Evolutionary conservation across 345 rosid genomes (phyloP).

Genomic region (Microcos paniculata): DNA sequence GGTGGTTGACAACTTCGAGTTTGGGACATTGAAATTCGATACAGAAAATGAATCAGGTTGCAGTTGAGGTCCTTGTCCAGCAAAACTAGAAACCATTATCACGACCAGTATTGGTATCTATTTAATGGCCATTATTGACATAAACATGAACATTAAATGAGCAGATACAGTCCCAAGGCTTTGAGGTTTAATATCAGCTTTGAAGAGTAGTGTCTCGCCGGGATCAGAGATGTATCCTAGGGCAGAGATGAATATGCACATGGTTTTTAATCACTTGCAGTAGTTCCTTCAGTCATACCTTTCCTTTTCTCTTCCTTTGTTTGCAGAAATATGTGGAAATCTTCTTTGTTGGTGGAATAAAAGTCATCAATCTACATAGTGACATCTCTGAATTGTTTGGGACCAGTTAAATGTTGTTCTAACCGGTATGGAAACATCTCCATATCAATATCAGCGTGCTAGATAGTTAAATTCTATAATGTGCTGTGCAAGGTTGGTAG

Average conservation of each 20-base stretch:
- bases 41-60: background rate
- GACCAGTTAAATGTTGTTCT: too few species aligned
- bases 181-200: background rate
- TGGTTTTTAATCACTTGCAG: background rate
- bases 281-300: background rate
- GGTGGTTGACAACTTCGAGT: background rate
- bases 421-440: too few species aligned
- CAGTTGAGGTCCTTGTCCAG: background rate
- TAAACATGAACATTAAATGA: background rate
- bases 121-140: background rate
- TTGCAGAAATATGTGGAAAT: too few species aligned
- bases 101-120: background rate
- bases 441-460: too few species aligned
- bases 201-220: background rate
- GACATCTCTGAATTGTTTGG: too few species aligned
- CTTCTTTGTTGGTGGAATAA: too few species aligned
- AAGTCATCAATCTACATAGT: too few species aligned
- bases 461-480: background rate
- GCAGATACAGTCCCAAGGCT: background rate
- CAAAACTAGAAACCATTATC: background rate
- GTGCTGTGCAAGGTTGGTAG: background rate
- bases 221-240: background rate
- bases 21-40: background rate
- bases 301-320: background rate
- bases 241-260: too few species aligned